Percentiles rank a stretch among this genome's conserved stretches.
Conservation (phyloP, 495 filamentous ascomycete species). For the Aspergillus campestris region DNA sequence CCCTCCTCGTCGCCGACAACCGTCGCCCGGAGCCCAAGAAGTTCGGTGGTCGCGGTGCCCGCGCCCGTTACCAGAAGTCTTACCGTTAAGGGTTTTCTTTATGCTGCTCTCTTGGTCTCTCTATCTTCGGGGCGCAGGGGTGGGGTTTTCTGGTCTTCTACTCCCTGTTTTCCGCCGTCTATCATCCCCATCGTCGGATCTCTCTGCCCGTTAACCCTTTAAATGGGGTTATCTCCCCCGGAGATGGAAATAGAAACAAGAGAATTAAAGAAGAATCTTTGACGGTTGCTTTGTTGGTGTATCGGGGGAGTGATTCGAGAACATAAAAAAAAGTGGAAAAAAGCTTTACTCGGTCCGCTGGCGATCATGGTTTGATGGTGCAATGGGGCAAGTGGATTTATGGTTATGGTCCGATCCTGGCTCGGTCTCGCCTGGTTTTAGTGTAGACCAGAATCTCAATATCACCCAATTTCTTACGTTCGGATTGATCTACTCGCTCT, state of each 20-base stretch:
- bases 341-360: no score
- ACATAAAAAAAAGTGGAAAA: background rate
- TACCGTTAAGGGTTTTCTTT: constrained; percentile 48
- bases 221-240: no score
- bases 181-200: no score
- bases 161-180: no score
- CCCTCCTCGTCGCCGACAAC: constrained; percentile 95
- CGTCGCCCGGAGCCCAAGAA: constrained; percentile 91
- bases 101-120: constrained; percentile 9
- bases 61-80: constrained; percentile 91
- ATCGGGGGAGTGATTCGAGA: background rate
- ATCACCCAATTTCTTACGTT: constrained; percentile 21
- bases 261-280: no score
- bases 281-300: no score
- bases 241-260: no score
- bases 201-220: no score
- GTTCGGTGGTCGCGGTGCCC: constrained; percentile 79
- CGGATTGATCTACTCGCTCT: constrained; percentile 3
- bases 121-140: background rate
- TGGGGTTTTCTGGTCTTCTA: no score
- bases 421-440: constrained; percentile 20
- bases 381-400: constrained; percentile 9
- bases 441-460: constrained; percentile 28
- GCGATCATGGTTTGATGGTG: constrained; percentile 12
- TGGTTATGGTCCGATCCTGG: constrained; percentile 17